Base-by-base conservation (phyloP, 176 grass and related monocot genomes). In the Pontederia crassipes region DNA sequence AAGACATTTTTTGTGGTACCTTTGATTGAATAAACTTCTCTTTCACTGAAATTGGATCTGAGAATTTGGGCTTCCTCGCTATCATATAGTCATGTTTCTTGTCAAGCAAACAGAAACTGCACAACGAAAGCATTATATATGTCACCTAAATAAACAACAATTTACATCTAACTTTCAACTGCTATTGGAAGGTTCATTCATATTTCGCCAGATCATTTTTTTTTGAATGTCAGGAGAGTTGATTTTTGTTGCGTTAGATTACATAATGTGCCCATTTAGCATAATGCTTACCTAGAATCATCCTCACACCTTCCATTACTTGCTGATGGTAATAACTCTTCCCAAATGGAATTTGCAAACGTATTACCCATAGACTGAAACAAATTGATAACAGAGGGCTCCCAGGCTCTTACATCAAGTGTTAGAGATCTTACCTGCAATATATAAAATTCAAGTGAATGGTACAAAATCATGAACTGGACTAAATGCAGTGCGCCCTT, bases 21-120 rank as follows among this genome's bases (percentile, higher is more conserved):
- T 98, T 98, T 58, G 87, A 84, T 70, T 98, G 94, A 86, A 98
- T 98, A 77, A 93, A 98, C 77, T 93, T 98, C 75, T 98, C 94
- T 72, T 98, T 98, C 11, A 86, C 61, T 59, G 94, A 73, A 58
- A 98, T 98, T 67, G 82, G 77, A 81, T 98, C 94, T 0, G 79
- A 86, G 57, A 86, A 79, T 61, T 77, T 98, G 57, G 94, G 94
- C 69, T 93, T 98, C 65, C 59, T 77, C 56, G 77, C 61, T 67
- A 10, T 46, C 46, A 83, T 61, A 49, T 64, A 62, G 48, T 69
- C 66, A 53, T 70, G 55, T 58, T 55, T 77, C 54, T 69, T 93
- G 52, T 89, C 79, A 64, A 88, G 73, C 62, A 47, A 51, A 75
- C 65, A 48, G 45, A 15, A 75, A 53, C 10, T 75, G 74, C 45